Base-by-base conservation (phyloP, 352 stramenopile species). In the Peronospora destructor region DNA sequence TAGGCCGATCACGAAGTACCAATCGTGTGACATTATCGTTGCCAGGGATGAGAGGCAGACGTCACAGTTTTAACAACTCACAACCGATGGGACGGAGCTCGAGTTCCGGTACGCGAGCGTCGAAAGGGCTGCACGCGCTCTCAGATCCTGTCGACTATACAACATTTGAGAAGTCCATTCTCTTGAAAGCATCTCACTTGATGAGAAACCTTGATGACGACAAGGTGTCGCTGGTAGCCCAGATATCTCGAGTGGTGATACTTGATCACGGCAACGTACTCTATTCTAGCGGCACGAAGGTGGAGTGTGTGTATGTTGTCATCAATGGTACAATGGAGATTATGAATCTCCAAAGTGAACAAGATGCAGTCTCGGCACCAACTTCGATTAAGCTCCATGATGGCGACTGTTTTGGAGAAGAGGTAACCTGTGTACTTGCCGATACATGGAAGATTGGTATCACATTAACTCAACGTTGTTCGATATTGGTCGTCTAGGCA, bases 201-300 rank as follows among this genome's bases (percentile, higher is more conserved):
- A 85, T 93, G 83, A 70, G 73, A 56, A 84, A 90, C 35, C 59
- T 93, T 0, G 77, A 88, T 41, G 83, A 91, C 43, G 83, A 91
- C 33, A 90, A 91, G 49, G 76, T 92, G 0, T 84, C 83, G 16
- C 50, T 85, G 4, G 83, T 88, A 0, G 77, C 83, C 2, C 76
- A 91, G 29, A 60, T 93, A 28, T 73, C 73, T 0, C 76, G 77
- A 37, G 83, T 89, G 13, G 40, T 85, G 0, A 59, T 79, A 23
- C 56, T 93, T 6, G 59, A 57, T 2, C 76, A 89, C 19, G 61
- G 64, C 13, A 74, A 87, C 35, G 45, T 79, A 0, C 42, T 93
- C 4, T 93, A 76, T 41, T 54, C 49, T 0, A 62, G 76, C 12
- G 73, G 66, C 2, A 49, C 68, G 0, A 66, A 57, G 11, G 70